Percentiles rank a stretch among this genome's conserved stretches.
phyloP scores from a whole-genome alignment of 345 rosid species.

The Eucalyptus sp. region DNA sequence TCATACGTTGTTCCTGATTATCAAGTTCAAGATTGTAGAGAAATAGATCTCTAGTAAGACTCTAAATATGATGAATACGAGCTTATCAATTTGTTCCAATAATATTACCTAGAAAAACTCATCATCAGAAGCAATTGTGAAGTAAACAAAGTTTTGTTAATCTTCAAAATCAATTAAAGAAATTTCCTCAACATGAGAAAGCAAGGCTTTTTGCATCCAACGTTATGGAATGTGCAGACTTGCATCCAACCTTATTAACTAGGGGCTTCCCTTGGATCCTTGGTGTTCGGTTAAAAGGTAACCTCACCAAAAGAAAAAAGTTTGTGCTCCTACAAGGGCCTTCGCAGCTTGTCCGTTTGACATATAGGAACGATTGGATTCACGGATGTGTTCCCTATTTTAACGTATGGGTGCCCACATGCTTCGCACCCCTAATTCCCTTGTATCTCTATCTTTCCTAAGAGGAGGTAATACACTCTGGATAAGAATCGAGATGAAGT shows the following conservation, averaged over 20 bases:
- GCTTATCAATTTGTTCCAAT: too few species aligned
- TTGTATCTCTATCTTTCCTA: fast-evolving
- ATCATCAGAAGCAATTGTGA: too few species aligned
- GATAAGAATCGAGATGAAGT: fast-evolving
- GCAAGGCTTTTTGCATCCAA: background rate
- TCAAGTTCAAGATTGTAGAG: too few species aligned
- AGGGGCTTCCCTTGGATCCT: background rate
- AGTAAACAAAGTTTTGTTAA: too few species aligned
- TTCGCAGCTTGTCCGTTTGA: fast-evolving
- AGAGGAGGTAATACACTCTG: too few species aligned
- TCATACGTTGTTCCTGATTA: too few species aligned
- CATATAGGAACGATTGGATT: fast-evolving
- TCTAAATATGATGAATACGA: too few species aligned
- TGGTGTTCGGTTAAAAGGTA: background rate
- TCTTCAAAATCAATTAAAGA: too few species aligned
- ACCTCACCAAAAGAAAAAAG: background rate
- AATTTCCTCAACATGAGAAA: background rate
- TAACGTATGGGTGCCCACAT: fast-evolving
- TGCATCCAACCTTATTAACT: background rate
- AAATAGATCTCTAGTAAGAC: too few species aligned
- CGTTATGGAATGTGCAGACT: background rate
- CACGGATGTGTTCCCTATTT: fast-evolving
- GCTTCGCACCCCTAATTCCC: fast-evolving
- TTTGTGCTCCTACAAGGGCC: background rate
- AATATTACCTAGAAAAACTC: too few species aligned